Evolutionary conservation across 805 yeast species (phyloP).

Genomic region (Kodamaea neixiangensis): DNA sequence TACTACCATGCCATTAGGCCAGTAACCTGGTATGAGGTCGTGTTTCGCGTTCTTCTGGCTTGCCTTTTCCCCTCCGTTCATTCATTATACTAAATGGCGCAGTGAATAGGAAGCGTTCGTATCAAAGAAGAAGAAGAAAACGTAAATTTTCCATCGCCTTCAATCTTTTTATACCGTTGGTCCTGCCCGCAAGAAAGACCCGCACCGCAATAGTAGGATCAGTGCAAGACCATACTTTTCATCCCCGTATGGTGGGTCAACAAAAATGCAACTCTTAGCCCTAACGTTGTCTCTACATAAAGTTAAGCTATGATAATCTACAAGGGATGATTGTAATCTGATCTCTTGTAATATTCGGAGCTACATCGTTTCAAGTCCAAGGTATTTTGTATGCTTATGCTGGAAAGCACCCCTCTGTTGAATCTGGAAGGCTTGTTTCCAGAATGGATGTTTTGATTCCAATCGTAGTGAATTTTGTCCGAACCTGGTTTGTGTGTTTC

Average conservation of each 20-base stretch:
- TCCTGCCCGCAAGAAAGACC: too few relatives aligned
- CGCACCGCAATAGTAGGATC: too few relatives aligned
- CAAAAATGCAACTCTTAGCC: background rate
- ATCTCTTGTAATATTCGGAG: too few relatives aligned
- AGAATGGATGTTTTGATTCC: background rate
- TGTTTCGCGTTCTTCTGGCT: slow-evolving; percentile 31
- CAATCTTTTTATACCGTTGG: slow-evolving; percentile 6
- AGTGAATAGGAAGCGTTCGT: slow-evolving; percentile 43
- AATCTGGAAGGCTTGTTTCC: background rate
- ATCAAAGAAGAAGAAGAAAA: slow-evolving; percentile 29
- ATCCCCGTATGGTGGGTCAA: slow-evolving; percentile 12
- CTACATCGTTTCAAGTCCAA: background rate
- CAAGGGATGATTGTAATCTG: background rate
- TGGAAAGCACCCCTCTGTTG: background rate
- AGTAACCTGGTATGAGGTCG: slow-evolving; percentile 39
- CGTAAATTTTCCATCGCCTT: slow-evolving; percentile 3
- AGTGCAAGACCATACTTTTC: too few relatives aligned
- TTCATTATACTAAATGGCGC: slow-evolving; percentile 36
- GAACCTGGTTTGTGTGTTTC: background rate
- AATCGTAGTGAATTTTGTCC: background rate
- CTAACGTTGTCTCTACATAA: background rate
- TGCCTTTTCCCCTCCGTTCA: slow-evolving; percentile 45
- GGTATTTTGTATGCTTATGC: background rate
- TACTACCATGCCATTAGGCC: slow-evolving; percentile 13
- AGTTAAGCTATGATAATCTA: background rate